Percentiles rank a stretch among this genome's conserved stretches.
Conservation (phyloP, 371 early-diverging fungal species). For the Circinella umbellata region DNA sequence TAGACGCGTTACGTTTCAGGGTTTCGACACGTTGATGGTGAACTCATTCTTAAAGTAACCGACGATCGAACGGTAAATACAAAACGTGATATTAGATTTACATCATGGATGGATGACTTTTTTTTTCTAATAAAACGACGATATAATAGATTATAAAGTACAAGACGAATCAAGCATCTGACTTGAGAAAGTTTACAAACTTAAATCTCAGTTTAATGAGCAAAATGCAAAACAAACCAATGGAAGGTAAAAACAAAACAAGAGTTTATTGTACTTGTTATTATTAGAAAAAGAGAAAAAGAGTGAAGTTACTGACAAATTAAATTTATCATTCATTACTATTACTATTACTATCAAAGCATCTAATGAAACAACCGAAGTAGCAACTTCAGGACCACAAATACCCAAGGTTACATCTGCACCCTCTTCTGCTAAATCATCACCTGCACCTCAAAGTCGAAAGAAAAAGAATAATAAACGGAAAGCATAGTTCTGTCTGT, state of each 20-base stretch:
- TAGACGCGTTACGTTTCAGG: conserved; percentile 76
- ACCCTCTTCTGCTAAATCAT: conserved; percentile 9
- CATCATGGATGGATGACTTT: neutral
- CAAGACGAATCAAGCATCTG: conserved; percentile 74
- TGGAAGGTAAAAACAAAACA: conserved; percentile 20
- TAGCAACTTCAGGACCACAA: conserved; percentile 17
- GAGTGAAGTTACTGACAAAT: too few relatives aligned
- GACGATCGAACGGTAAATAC: conserved; percentile 65
- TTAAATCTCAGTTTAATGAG: conserved; percentile 69
- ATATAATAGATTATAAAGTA: conserved; percentile 62
- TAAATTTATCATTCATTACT: too few relatives aligned
- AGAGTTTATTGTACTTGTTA: too few relatives aligned
- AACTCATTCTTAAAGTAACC: conserved; percentile 76
- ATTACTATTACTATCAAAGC: neutral
- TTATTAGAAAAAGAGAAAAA: too few relatives aligned
- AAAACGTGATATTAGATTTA: neutral
- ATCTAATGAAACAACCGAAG: conserved; percentile 7
- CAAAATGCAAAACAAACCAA: conserved; percentile 69
- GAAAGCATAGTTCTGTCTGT: conserved; percentile 9
- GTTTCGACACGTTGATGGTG: conserved; percentile 75
- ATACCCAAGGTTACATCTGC: conserved; percentile 18
- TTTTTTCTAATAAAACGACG: neutral
- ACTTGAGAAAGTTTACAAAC: conserved; percentile 75
- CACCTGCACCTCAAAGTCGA: conserved; percentile 18
- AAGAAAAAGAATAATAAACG: conserved; percentile 28